Evolutionary conservation across 1,284 basidiomycete genomes (phyloP), one percentile per base, ranked within the genome.

Genomic region (Ganoderma boninense): DNA sequence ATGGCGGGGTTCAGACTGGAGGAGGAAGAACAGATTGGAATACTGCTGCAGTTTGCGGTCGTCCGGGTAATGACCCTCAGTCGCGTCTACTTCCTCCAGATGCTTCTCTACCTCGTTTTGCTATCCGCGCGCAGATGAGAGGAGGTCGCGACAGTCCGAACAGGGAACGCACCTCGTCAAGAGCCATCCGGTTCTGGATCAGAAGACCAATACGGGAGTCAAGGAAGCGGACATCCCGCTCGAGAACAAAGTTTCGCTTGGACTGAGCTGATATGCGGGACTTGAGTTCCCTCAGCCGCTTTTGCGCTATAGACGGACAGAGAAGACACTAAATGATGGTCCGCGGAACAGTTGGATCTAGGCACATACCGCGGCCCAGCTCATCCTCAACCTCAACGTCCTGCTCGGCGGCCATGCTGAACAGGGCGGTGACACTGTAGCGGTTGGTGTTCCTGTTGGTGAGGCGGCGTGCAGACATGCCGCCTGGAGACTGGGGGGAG

Each of bases 331-430:
- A 23, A 67, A 43, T 46, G n/a, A 46, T 20, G 11, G 49, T 35
- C 29, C 32, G 60, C 67, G 44, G 54, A 54, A 64, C 40, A 35
- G 40, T 14, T 54, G 26, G 23, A 52, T 54, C 49, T 6, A 23
- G 54, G 40, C 20, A 85, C 92, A 75, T 79, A 95, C 96, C 95
- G 87, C 96, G 87, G 11, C 97, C 97, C 70, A 99, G 86, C 82
- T 99, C 97, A 82, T 99, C 97, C 82, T 99, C 97, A 57, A 99
- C 95, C 81, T 99, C 98, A 38, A 98, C 94, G 80, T 99, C 97
- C 87, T 98, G 96, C 83, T 99, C 97, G 38, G 97, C 97, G 14
- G 97, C 97, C 92, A 99, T 96, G 77, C 94, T 96, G 82, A 98
- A 99, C 77, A 99, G 88, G 29, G 96, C 96, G 67, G 96, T 98